These are phyloP conservation scores for Centrapalus pauciflorus DNA, from an alignment of 129 eudicot species.

Conservation along the genomic window DNA sequence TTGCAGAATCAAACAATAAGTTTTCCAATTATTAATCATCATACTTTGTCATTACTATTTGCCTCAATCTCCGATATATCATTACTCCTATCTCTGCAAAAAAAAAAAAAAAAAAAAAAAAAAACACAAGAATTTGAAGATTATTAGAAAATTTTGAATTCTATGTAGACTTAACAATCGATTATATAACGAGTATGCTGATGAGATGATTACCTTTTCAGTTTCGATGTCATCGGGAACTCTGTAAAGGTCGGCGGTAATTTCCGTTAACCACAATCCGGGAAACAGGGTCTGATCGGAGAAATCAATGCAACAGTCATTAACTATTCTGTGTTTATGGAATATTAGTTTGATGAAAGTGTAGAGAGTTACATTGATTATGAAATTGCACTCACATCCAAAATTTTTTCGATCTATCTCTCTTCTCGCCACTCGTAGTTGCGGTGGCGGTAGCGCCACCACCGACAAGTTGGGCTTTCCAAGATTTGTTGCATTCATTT, in stretches of 20 bases:
- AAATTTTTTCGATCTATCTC: too few species aligned
- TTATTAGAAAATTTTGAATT: not conserved
- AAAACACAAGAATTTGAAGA: too few species aligned
- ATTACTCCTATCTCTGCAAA: not conserved
- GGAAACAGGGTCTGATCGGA: conserved; percentile 50
- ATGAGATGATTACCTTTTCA: conserved; percentile 11
- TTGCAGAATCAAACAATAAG: not conserved
- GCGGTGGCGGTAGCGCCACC: too few species aligned
- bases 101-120: not conserved
- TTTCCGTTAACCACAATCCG: conserved; percentile 43
- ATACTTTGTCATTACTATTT: conserved; percentile 15
- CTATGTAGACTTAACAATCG: too few species aligned
- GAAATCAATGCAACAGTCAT: too few species aligned
- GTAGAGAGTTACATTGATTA: not conserved
- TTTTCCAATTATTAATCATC: too few species aligned
- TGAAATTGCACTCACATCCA: too few species aligned
- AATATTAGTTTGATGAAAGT: not conserved
- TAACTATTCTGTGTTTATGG: too few species aligned
- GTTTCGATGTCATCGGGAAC: conserved; percentile 28
- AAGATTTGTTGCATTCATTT: too few species aligned
- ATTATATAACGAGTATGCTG: not conserved
- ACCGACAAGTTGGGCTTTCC: too few species aligned
- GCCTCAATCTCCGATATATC: not conserved
- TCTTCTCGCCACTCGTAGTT: too few species aligned
- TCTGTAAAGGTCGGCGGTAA: conserved; percentile 49